phyloP scores from a whole-genome alignment of 768 basidiomycete species.

The Botryobasidium botryosum region DNA sequence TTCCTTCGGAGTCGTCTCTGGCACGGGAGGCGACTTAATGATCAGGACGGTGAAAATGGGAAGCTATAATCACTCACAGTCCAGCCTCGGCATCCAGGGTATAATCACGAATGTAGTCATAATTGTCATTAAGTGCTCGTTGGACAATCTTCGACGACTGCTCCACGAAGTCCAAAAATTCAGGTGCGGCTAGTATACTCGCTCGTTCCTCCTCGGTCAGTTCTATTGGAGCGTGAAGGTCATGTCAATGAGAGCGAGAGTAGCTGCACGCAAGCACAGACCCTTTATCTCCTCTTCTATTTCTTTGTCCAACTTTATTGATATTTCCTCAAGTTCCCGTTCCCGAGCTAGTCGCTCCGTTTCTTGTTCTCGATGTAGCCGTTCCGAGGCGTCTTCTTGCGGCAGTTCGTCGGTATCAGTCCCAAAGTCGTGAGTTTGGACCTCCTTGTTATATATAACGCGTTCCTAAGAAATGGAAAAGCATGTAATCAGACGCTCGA shows the following conservation, averaged over 20 bases:
- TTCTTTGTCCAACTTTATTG: conserved; percentile 65
- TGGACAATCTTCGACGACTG: conserved; percentile 90
- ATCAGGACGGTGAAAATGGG: not conserved
- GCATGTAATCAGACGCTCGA: conserved; percentile 12
- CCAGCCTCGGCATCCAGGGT: conserved; percentile 75
- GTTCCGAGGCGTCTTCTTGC: conserved; percentile 62
- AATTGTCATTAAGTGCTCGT: conserved; percentile 83
- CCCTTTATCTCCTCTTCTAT: conserved; percentile 79
- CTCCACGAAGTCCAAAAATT: conserved; percentile 88
- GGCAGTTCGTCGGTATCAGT: conserved; percentile 32
- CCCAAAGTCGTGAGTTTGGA: conserved; percentile 56
- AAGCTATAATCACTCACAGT: conserved; percentile 55
- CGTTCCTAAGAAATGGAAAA: conserved; percentile 42
- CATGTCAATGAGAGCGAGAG: not conserved
- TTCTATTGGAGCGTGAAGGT: conserved; percentile 29
- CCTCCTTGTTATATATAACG: conserved; percentile 70
- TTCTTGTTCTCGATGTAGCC: conserved; percentile 50
- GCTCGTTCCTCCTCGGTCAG: conserved; percentile 73
- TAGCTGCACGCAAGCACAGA: conserved; percentile 15
- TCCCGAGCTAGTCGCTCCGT: conserved; percentile 50
- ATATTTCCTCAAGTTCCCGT: conserved; percentile 68
- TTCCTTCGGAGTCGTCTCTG: conserved; percentile 83
- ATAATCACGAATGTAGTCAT: conserved; percentile 96
- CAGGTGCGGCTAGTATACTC: conserved; percentile 69
- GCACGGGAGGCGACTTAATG: not conserved